A percentile compares a stretch with the other conserved stretches of the same genome.
These are phyloP conservation scores for Saccharomyces jurei DNA, from an alignment of 805 yeast genomes.

Conservation along the genomic window DNA sequence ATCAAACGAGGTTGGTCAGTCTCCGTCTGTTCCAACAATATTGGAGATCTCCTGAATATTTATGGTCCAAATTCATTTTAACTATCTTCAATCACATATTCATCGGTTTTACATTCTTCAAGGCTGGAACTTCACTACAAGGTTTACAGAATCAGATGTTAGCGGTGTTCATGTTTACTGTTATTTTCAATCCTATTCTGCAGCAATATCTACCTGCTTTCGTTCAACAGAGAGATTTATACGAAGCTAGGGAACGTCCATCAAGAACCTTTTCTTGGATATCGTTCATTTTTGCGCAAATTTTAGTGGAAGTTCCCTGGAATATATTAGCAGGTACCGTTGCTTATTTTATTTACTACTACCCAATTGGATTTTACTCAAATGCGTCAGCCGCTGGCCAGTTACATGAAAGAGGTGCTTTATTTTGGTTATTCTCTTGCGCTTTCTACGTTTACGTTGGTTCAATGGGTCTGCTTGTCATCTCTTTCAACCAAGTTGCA, in stretches of 20 bases:
- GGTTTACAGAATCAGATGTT: constrained; percentile 80
- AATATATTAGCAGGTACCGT: constrained; percentile 53
- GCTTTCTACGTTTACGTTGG: constrained; percentile 49
- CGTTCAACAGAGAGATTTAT: constrained; percentile 54
- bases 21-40: constrained; percentile 53
- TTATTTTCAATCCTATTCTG: constrained; percentile 45
- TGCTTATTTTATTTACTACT: constrained; percentile 56
- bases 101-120: constrained; percentile 69
- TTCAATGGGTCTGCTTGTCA: constrained; percentile 50
- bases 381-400: constrained; percentile 50
- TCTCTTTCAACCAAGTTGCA: constrained; percentile 51
- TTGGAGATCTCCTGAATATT: constrained; percentile 58
- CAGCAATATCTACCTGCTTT: constrained; percentile 60
- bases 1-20: constrained; percentile 41
- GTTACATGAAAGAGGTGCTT: constrained; percentile 47
- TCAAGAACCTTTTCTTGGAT: constrained; percentile 64
- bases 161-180: constrained; percentile 59
- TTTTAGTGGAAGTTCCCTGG: constrained; percentile 62
- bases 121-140: constrained; percentile 53
- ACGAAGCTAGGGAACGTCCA: constrained; percentile 69
- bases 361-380: constrained; percentile 60
- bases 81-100: constrained; percentile 50
- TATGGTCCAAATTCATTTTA: constrained; percentile 52
- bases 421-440: constrained; percentile 39
- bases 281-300: constrained; percentile 54